These are phyloP conservation scores for Daedaleopsis sinensis DNA, from an alignment of 768 basidiomycete species.

Conservation along the genomic window DNA sequence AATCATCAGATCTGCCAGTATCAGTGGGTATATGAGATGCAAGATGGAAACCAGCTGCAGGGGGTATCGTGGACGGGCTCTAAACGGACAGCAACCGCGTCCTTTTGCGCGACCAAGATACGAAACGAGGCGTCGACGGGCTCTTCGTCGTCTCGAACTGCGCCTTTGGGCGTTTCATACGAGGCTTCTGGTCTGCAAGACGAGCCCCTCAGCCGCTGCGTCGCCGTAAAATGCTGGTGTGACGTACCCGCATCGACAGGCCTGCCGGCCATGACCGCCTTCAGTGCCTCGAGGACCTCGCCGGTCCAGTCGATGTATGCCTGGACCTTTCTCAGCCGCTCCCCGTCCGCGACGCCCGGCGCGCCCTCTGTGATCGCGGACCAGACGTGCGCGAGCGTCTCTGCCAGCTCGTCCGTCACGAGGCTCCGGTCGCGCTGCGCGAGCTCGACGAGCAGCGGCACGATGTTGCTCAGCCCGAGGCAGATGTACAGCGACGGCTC, in stretches of 20 bases:
- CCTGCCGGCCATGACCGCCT: slow-evolving; percentile 4
- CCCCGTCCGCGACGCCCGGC: not conserved
- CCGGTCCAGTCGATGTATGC: slow-evolving; percentile 16
- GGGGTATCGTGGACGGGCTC: not conserved
- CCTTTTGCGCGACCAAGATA: not conserved
- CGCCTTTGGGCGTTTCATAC: not conserved
- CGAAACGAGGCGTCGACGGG: not conserved
- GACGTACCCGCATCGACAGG: slow-evolving; percentile 2
- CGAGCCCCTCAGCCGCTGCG: not conserved
- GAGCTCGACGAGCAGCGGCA: slow-evolving; percentile 12
- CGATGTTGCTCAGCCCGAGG: slow-evolving; percentile 16
- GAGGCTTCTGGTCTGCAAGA: not conserved
- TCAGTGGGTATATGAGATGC: not conserved
- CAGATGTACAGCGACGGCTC: slow-evolving; percentile 15
- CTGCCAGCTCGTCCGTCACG: slow-evolving; percentile 9
- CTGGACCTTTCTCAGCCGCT: slow-evolving; percentile 5
- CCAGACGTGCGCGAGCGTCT: slow-evolving; percentile 12
- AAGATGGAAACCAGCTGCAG: not conserved
- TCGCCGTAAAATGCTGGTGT: not conserved
- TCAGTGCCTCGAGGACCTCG: slow-evolving; percentile 13
- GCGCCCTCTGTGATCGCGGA: slow-evolving; percentile 6
- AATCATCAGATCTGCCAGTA: not conserved
- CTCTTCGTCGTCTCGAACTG: not conserved
- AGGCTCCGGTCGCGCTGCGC: slow-evolving; percentile 5
- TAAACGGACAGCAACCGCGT: not conserved